phyloP scores from a whole-genome alignment of 75 land plant genomes.

The Picea sitchensis region DNA sequence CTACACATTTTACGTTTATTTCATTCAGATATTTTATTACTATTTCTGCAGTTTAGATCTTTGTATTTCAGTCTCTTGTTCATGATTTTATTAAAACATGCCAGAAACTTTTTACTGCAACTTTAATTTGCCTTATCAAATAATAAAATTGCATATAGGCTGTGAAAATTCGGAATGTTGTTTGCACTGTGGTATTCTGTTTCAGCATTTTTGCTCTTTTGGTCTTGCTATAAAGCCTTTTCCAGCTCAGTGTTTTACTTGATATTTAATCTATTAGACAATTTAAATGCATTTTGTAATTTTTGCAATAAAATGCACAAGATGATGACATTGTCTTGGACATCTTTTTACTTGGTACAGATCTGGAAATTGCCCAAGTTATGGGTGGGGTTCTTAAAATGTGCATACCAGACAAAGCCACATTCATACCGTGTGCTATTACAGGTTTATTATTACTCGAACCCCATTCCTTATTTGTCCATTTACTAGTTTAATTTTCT shows the following conservation, averaged over 20 bases:
- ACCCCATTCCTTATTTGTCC: background rate
- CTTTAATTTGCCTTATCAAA: background rate
- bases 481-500: too few relatives aligned
- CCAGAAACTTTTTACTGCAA: background rate
- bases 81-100: background rate
- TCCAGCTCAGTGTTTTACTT: background rate
- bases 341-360: constrained; percentile 31
- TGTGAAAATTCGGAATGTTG: too few relatives aligned
- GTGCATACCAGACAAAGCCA: constrained; percentile 90
- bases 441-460: constrained; percentile 46
- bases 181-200: background rate
- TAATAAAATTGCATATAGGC: background rate
- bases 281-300: background rate
- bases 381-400: constrained; percentile 97
- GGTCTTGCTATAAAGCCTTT: background rate
- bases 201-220: background rate
- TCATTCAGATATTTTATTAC: background rate
- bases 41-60: too few relatives aligned
- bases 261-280: background rate
- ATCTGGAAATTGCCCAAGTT: constrained; percentile 98
- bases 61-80: background rate
- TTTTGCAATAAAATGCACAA: background rate
- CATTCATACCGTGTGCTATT: constrained; percentile 87
- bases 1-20: background rate
- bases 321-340: constrained; percentile 7